Conservation (phyloP, 2,329 filamentous ascomycete genomes). For the Colletotrichum caudatum region DNA sequence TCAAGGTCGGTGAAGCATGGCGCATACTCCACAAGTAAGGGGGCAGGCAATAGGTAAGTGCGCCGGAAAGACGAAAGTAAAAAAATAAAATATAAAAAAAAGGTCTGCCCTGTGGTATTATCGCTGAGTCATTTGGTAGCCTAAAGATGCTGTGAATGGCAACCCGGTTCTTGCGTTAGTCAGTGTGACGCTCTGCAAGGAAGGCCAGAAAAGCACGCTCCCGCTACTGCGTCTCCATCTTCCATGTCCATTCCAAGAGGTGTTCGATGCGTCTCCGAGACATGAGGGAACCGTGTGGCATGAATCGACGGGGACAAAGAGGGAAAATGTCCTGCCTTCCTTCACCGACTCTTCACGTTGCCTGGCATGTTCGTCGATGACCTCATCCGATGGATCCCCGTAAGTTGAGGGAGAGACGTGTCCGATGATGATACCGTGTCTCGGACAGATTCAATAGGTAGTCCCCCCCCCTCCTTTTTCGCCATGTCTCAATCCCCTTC, state of each 20-base stretch:
- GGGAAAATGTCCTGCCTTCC: conserved; percentile 26
- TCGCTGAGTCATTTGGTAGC: conserved; percentile 32
- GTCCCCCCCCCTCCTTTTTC: neutral
- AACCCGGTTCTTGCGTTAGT: conserved; percentile 29
- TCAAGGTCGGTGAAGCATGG: conserved; percentile 34
- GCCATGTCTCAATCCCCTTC: conserved; percentile 15
- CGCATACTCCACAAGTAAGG: conserved; percentile 33
- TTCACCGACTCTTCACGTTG: conserved; percentile 43
- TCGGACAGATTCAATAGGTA: conserved; percentile 1
- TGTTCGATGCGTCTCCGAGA: conserved; percentile 41
- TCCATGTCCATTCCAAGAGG: conserved; percentile 38
- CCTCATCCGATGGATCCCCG: conserved; percentile 32
- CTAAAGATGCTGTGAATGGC: conserved; percentile 37
- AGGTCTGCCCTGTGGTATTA: neutral
- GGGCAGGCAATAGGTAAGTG: neutral
- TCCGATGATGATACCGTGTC: conserved; percentile 28
- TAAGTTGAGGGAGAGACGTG: conserved; percentile 21
- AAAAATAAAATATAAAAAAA: neutral
- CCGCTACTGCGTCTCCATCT: conserved; percentile 40
- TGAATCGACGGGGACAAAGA: conserved; percentile 20
- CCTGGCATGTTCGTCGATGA: conserved; percentile 34
- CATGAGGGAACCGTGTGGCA: conserved; percentile 32
- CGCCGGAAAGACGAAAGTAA: neutral
- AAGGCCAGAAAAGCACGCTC: conserved; percentile 33
- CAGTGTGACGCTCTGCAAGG: conserved; percentile 40